A percentile compares a stretch with the other conserved stretches of the same genome.
phyloP scores from a whole-genome alignment of 106 monocot species.

The Narthecium ossifragum region DNA sequence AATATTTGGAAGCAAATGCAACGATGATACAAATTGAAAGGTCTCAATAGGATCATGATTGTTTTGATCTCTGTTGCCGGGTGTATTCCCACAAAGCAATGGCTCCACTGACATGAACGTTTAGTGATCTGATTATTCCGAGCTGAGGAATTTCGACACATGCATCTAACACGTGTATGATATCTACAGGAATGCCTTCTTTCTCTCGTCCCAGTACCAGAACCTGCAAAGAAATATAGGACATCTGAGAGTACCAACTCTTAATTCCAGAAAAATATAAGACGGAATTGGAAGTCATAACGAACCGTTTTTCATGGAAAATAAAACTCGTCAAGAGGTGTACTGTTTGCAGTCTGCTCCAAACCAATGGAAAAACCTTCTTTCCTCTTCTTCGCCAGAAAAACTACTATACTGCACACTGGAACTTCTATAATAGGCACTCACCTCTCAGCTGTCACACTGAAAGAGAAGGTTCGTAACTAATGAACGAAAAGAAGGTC shows the following conservation, averaged over 20 bases:
- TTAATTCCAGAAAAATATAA: too few relatives aligned
- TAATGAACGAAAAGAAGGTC: too few relatives aligned
- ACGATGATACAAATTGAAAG: too few relatives aligned
- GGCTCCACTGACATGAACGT: slow-evolving; percentile 97
- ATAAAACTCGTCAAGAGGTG: slow-evolving; percentile 50
- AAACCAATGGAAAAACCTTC: slow-evolving; percentile 86
- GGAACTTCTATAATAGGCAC: slow-evolving; percentile 89
- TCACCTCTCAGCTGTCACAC: slow-evolving; percentile 96
- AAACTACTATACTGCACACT: slow-evolving; percentile 56
- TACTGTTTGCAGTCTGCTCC: slow-evolving; percentile 93
- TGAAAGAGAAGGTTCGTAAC: slow-evolving; percentile 16
- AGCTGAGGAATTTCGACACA: slow-evolving; percentile 91
- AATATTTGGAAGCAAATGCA: too few relatives aligned
- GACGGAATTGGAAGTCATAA: neutral
- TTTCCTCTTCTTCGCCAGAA: slow-evolving; percentile 68
- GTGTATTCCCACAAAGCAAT: slow-evolving; percentile 96
- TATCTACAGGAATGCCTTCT: slow-evolving; percentile 92
- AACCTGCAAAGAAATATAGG: slow-evolving; percentile 28
- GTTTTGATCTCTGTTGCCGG: slow-evolving; percentile 49
- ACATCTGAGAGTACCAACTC: neutral
- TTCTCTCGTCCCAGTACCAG: slow-evolving; percentile 80
- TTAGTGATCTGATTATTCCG: slow-evolving; percentile 78
- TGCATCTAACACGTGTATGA: slow-evolving; percentile 77
- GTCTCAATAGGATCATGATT: too few relatives aligned
- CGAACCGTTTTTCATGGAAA: slow-evolving; percentile 77